Evolutionary conservation across 2,329 filamentous ascomycete species (phyloP).

Genomic region (Trichoderma sp.): DNA sequence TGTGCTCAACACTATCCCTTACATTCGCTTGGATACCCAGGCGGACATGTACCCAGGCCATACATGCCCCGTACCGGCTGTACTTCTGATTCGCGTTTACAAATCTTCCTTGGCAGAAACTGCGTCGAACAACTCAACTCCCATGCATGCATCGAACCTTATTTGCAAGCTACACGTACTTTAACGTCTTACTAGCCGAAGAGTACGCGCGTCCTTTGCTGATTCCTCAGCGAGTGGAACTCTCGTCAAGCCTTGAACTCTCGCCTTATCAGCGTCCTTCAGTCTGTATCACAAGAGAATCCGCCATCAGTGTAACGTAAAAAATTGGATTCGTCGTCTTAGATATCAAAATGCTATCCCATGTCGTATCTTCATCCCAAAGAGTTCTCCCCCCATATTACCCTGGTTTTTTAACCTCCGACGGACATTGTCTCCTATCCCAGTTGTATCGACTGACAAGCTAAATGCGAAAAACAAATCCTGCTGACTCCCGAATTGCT

Average conservation of each 20-base stretch:
- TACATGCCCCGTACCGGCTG: background rate
- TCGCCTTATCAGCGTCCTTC: background rate
- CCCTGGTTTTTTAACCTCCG: constrained; percentile 6
- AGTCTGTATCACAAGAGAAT: background rate
- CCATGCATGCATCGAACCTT: background rate
- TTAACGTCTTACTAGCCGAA: background rate
- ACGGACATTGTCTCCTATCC: background rate
- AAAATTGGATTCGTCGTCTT: background rate
- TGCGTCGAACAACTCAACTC: background rate
- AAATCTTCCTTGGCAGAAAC: background rate
- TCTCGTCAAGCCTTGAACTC: background rate
- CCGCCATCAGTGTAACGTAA: background rate
- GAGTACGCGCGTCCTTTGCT: constrained; percentile 5
- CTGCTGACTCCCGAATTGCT: background rate
- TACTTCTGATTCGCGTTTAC: background rate
- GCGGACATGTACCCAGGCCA: background rate
- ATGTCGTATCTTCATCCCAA: constrained; percentile 9
- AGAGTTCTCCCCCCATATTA: constrained; percentile 5
- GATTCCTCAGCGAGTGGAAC: background rate
- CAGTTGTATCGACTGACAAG: constrained; percentile 17
- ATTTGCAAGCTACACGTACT: background rate
- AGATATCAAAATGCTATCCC: constrained; percentile 16
- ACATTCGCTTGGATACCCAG: background rate
- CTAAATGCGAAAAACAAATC: constrained; percentile 9
- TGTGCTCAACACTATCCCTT: background rate